These are phyloP conservation scores for Primulina eburnea DNA, from an alignment of 257 asterid species.

Conservation along the genomic window DNA sequence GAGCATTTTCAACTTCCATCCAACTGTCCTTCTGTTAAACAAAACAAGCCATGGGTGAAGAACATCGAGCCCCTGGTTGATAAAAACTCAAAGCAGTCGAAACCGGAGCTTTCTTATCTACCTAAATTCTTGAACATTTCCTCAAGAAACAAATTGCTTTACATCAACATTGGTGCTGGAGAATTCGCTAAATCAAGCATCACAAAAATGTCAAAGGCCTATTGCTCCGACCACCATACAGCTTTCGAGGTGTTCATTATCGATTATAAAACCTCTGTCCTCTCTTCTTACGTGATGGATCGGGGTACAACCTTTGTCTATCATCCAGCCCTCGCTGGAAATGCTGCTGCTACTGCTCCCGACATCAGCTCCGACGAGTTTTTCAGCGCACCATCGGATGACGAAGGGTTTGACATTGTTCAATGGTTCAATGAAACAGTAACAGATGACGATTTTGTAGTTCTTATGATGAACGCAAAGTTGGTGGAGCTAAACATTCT, in stretches of 20 bases:
- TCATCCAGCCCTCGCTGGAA: conserved; percentile 60
- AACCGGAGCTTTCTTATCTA: conserved; percentile 42
- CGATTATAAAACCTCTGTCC: conserved; percentile 64
- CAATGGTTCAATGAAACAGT: conserved; percentile 78
- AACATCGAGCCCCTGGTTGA: conserved; percentile 54
- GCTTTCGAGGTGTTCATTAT: conserved; percentile 57
- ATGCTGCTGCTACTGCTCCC: conserved; percentile 10
- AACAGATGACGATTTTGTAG: conserved; percentile 59
- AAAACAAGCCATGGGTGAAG: conserved; percentile 56
- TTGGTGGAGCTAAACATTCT: conserved; percentile 56
- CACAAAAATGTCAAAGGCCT: conserved; percentile 39
- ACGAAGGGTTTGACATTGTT: conserved; percentile 61
- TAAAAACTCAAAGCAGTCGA: neutral
- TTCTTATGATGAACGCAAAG: conserved; percentile 63
- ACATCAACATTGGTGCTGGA: conserved; percentile 70
- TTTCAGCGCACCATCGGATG: conserved; percentile 55
- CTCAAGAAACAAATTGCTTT: conserved; percentile 60
- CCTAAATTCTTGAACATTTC: conserved; percentile 67
- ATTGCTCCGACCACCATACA: conserved; percentile 40
- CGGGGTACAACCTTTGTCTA: conserved; percentile 72
- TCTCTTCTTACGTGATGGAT: conserved; percentile 52
- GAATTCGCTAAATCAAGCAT: conserved; percentile 47
- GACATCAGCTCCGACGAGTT: conserved; percentile 49
- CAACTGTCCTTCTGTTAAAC: conserved; percentile 52
- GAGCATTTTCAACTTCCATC: conserved; percentile 52